A percentile compares a stretch with the other conserved stretches of the same genome.
These are phyloP conservation scores for Juglanconis oblonga DNA, from an alignment of 2,329 filamentous ascomycete genomes.

Conservation along the genomic window DNA sequence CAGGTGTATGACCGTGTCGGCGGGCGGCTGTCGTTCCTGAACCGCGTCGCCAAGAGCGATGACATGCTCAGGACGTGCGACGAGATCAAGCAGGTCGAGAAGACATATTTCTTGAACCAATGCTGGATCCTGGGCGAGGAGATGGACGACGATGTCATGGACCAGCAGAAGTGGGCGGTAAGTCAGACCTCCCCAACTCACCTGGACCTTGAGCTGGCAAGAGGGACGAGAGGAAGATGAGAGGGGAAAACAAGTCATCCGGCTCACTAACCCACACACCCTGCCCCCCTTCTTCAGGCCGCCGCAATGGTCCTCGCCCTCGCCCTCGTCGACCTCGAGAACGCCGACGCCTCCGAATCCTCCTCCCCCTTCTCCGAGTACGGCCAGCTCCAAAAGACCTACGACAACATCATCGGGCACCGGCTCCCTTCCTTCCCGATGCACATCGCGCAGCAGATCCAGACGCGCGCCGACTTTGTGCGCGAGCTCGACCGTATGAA, in stretches of 20 bases:
- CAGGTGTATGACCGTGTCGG: conserved; percentile 84
- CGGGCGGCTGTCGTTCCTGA: conserved; percentile 83
- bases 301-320: conserved; percentile 92
- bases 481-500: conserved; percentile 90
- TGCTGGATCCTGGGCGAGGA: conserved; percentile 71
- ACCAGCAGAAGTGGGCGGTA: conserved; percentile 84
- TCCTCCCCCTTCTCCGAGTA: conserved; percentile 67
- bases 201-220: neutral
- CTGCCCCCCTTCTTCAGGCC: conserved; percentile 46
- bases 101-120: conserved; percentile 74
- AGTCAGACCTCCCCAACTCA: conserved; percentile 35
- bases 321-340: conserved; percentile 79
- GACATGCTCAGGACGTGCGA: conserved; percentile 78
- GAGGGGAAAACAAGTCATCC: neutral
- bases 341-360: conserved; percentile 60
- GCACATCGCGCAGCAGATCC: conserved; percentile 82
- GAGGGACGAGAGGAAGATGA: neutral
- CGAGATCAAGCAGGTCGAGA: conserved; percentile 63
- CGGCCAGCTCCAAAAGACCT: conserved; percentile 40
- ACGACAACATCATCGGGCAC: conserved; percentile 66
- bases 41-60: conserved; percentile 79
- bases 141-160: conserved; percentile 68
- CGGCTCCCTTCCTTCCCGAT: conserved; percentile 77
- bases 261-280: neutral
- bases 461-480: conserved; percentile 95